Evolutionary conservation across 2,329 filamentous ascomycete species (phyloP), one percentile per base, ranked within the genome.

Genomic region (Fusarium duplospermum): DNA sequence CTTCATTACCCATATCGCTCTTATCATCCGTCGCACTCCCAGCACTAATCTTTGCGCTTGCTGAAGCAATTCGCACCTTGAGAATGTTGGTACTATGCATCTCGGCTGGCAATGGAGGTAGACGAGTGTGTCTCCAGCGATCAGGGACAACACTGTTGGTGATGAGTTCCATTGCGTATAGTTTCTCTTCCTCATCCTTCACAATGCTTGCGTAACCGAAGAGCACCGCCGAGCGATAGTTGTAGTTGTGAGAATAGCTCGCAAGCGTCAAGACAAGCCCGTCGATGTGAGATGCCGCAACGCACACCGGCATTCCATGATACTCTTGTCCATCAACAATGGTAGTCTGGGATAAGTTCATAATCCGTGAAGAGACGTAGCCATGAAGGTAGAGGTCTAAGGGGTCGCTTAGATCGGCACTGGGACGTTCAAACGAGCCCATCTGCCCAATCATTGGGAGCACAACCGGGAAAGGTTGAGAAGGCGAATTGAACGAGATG

Each of bases 391-490:
- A 97, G 70, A 93, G 88, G 61, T 95, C 91, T 2, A 94, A 85
- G 0, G 92, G 90, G 67, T 94, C 91, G 50, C 88, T 86, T n/a
- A 89, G 81, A 54, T 87, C 86, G 16, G 90, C 87, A 66, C 89
- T 91, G 2, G 92, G 92, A 0, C 86, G 84, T 2, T 87, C 86
- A 80, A 92, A 96, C 14, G 91, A 93, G 3, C 91, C 93, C 87
- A 96, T 92, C 75, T 93, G 91, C 52, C 94, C 94, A 76, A 97
- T 94, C 94, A 97, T 96, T 59, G 94, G 94, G 1, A 97, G 87
- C 59, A 92, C 91, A 50, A 90, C 89, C 2, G 94, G 94, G 78
- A 95, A 96, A 0, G 92, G 92, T 52, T 91, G 89, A 50, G 86
- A 83, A 0, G 88, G 85, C 6, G 87, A 83, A 58, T 88, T 90